Evolutionary conservation across 768 basidiomycete genomes (phyloP), one percentile per base, ranked within the genome.

Genomic region (Hygrocybe coccinea): DNA sequence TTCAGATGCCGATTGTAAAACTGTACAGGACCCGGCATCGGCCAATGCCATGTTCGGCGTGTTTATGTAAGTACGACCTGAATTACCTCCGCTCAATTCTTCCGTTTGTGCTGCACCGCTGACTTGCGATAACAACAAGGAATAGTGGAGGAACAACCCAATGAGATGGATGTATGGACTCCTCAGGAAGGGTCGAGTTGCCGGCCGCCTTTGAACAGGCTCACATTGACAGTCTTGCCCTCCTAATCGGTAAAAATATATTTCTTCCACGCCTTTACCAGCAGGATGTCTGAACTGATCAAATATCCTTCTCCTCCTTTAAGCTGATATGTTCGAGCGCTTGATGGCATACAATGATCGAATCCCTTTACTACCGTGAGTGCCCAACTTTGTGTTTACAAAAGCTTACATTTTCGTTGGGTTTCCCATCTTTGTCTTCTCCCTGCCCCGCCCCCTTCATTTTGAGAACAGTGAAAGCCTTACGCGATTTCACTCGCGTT

Each of bases 311-410:
- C 57, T 59, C 56, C 54, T 37, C 43, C 47, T 60, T 69, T 25
- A 69, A 95, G 93, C 92, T 64, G 90, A 95, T 73, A 98, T 98
- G 95, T 83, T 99, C 63, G 84, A 94, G 67, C 89, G 94, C 60
- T 77, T 99, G 65, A 94, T 97, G 73, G 77, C 81, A 53, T 92
- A 97, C 81, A 99, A 99, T 78, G 95, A 99, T 77, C 84, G 83
- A 68, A 93, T 99, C 70, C 89, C 92, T 55, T 78, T 98, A 59
- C 84, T 85, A 37, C 87, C 92, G 83, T 92, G 77, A 64, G 83
- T 77, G 56, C 56, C 55, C 59, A 37, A 60, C 66, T 62, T 58
- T 22, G 56, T 33, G 41, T n/a, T 43, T 7, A 38, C 29, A 35
- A 24, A 17, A 24, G n/a, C n/a, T n/a, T n/a, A n/a, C n/a, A n/a